These are phyloP conservation scores for Penicillium griseofulvum DNA, from an alignment of 2,329 filamentous ascomycete species.

Conservation along the genomic window DNA sequence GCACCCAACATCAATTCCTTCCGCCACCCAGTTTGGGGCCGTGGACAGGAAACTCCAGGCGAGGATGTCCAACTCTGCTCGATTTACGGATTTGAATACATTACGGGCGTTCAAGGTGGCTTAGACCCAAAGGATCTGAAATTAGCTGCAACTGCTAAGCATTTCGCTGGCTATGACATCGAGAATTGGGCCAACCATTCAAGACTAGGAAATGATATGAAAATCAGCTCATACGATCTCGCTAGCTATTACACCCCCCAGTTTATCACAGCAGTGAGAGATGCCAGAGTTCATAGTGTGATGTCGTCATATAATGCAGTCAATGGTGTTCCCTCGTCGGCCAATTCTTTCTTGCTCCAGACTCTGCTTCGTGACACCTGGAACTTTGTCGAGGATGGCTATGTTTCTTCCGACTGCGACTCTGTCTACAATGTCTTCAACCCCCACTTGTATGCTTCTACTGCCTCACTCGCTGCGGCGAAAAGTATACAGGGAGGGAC, in stretches of 20 bases:
- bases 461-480: constrained; percentile 48
- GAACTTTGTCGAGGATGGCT: constrained; percentile 60
- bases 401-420: constrained; percentile 66
- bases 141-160: constrained; percentile 57
- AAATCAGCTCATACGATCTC: constrained; percentile 59
- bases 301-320: constrained; percentile 65
- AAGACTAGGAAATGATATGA: constrained; percentile 56
- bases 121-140: constrained; percentile 38
- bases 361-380: constrained; percentile 64
- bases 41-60: constrained; percentile 60
- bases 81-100: constrained; percentile 53
- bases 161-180: constrained; percentile 59
- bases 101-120: constrained; percentile 55
- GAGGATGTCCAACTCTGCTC: constrained; percentile 53
- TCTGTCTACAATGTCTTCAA: constrained; percentile 59
- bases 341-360: constrained; percentile 61
- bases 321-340: constrained; percentile 65
- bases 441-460: constrained; percentile 50
- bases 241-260: constrained; percentile 66
- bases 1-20: constrained; percentile 68
- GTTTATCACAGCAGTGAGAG: constrained; percentile 62
- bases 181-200: constrained; percentile 48
- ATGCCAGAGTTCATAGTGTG: constrained; percentile 57
- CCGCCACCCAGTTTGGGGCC: constrained; percentile 62
- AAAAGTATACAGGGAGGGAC: constrained; percentile 52